Evolutionary conservation across 78 protist genomes (phyloP).

Genomic region (Dictyostelium brefeldianum): DNA sequence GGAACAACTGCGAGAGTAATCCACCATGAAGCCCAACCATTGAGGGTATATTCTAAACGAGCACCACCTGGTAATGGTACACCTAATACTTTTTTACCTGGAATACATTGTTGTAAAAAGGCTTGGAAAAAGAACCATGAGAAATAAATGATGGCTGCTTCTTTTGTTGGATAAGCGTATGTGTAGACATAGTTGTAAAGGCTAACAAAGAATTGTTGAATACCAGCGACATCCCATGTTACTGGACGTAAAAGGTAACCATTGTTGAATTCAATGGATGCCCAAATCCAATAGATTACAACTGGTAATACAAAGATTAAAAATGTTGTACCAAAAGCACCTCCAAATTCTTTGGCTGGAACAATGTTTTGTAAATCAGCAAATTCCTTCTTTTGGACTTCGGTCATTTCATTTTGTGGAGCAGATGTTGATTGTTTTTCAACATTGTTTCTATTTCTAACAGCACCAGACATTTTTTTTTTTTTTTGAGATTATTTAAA

Average conservation of each 20-base stretch:
- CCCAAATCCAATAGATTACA: constrained; percentile 79
- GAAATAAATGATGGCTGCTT: constrained; percentile 58
- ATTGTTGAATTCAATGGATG: constrained; percentile 44
- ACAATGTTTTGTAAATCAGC: constrained; percentile 43
- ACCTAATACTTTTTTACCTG: constrained; percentile 53
- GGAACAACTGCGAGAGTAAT: constrained; percentile 40
- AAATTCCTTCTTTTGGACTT: constrained; percentile 45
- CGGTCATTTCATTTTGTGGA: constrained; percentile 1
- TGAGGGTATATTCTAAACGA: constrained; percentile 58
- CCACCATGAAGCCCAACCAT: constrained; percentile 79
- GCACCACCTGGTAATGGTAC: constrained; percentile 60
- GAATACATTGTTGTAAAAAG: constrained; percentile 53
- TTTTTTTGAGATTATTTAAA: background rate
- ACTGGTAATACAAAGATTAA: constrained; percentile 52
- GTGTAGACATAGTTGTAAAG: constrained; percentile 44
- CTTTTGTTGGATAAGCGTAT: constrained; percentile 65
- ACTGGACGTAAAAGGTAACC: constrained; percentile 69
- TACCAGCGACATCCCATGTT: background rate
- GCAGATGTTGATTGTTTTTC: background rate
- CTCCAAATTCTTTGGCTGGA: constrained; percentile 69
- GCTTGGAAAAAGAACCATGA: constrained; percentile 79
- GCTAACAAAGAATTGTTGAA: constrained; percentile 20
- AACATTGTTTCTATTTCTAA: constrained; percentile 14
- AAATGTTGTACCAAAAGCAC: constrained; percentile 55
- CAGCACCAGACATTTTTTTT: background rate